Base-by-base conservation (phyloP, 495 filamentous ascomycete genomes). In the Penicillium canariense region DNA sequence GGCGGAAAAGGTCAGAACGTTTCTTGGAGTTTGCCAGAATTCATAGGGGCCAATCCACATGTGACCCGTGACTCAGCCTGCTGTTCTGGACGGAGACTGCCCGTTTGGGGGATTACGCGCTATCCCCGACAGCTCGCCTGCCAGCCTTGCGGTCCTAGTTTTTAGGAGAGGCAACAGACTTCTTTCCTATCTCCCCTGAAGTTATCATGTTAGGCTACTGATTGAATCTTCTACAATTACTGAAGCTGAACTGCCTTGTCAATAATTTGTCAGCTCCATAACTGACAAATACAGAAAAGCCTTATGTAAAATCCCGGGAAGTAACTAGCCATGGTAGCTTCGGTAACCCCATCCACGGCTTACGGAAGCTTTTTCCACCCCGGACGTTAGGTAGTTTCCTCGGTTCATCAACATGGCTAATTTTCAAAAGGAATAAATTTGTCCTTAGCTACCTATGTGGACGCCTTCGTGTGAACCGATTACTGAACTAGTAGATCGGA, bases 51-150 rank as follows among this genome's bases (percentile, higher is more conserved):
- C 48, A 38, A 51, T 2, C 30, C 23, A 40, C 56, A 54, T 56
- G 58, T 50, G 48, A 55, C 55, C 22, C 11, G 47, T 56, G 54
- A 56, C 38, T 56, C 54, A 56, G 54, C 54, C 18, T 39, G 32
- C 26, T 14, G 1, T n/a, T n/a, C n/a, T n/a, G n/a, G n/a, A n/a
- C n/a, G n/a, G n/a, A n/a, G n/a, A n/a, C n/a, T 22, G 26, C 49
- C 9, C 26, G 22, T 51, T 31, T 40, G 5, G 43, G 31, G 5
- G 39, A 25, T 23, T 28, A 40, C 14, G 23, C 23, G 22, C 40
- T 54, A 54, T 54, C 42, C 43, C 51, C 49, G 49, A 42, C 4
- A 42, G 20, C 38, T 26, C 31, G 23, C 43, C 43, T 23, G 11
- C 17, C 15, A 38, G 38, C 20, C 11, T 42, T 25, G 38, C 25